Percentiles rank a stretch among this genome's conserved stretches.
phyloP scores from a whole-genome alignment of 176 grass and related monocot species.

The Cymbopogon citratus region DNA sequence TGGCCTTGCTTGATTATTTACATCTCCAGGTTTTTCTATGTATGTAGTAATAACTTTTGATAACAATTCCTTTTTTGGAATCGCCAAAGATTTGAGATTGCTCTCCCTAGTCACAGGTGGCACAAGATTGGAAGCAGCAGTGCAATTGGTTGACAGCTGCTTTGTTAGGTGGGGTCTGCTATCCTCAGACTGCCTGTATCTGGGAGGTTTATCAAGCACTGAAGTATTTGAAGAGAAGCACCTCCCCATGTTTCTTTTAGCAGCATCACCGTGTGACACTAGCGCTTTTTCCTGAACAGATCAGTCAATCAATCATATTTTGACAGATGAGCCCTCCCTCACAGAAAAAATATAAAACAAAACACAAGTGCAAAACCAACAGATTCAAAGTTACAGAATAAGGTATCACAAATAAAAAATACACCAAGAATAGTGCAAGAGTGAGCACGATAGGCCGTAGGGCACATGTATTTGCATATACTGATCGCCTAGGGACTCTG shows the following conservation, averaged over 20 bases:
- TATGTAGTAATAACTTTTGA: neutral
- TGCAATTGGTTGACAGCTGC: slow-evolving; percentile 22
- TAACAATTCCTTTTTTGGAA: slow-evolving; percentile 11
- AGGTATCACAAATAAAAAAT: slow-evolving; percentile 8
- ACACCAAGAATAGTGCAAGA: neutral
- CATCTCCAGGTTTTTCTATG: slow-evolving; percentile 10
- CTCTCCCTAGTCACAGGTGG: neutral
- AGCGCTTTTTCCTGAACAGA: slow-evolving; percentile 54
- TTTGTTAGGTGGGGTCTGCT: slow-evolving; percentile 23
- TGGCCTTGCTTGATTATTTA: slow-evolving; percentile 15
- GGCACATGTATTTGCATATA: neutral
- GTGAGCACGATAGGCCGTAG: neutral
- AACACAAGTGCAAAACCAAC: neutral
- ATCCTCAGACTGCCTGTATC: slow-evolving; percentile 26
- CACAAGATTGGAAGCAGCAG: slow-evolving; percentile 20
- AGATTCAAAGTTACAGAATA: slow-evolving; percentile 1
- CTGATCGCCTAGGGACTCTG: neutral
- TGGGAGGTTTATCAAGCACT: slow-evolving; percentile 32
- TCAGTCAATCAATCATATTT: slow-evolving; percentile 6
- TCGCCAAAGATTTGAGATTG: neutral
- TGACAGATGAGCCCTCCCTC: neutral
- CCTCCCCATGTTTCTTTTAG: slow-evolving; percentile 34
- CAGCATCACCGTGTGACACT: slow-evolving; percentile 17
- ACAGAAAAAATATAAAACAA: neutral
- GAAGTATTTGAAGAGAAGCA: slow-evolving; percentile 21